Conservation (phyloP, 2,329 filamentous ascomycete genomes). For the Scedosporium minutisporum region DNA sequence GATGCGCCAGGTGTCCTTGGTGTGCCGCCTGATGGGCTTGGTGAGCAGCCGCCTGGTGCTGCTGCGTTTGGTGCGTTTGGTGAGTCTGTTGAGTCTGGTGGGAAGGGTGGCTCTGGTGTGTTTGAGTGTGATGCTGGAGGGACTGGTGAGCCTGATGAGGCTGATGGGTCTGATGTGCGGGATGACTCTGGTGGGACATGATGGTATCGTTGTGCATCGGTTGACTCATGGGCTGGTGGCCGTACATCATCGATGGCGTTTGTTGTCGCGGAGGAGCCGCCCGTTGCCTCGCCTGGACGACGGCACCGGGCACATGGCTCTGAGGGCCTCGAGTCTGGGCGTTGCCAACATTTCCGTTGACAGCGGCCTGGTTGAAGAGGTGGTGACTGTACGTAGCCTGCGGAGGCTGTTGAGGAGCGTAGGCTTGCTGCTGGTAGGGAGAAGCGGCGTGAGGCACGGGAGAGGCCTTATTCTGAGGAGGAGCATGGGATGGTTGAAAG, state of each 20-base stretch:
- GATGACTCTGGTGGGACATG: slow-evolving; percentile 31
- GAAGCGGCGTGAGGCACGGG: slow-evolving; percentile 44
- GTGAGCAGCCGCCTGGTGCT: slow-evolving; percentile 8
- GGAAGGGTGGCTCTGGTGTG: slow-evolving; percentile 12
- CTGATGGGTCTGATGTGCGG: slow-evolving; percentile 18
- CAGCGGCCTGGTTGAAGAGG: slow-evolving; percentile 38
- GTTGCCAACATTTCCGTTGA: slow-evolving; percentile 38
- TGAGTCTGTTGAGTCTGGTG: slow-evolving; percentile 15
- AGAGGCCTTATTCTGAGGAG: slow-evolving; percentile 44
- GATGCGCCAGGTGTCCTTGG: background rate
- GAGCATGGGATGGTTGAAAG: slow-evolving; percentile 37
- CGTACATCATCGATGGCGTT: slow-evolving; percentile 31
- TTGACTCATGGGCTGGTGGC: slow-evolving; percentile 25
- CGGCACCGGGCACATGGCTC: slow-evolving; percentile 37
- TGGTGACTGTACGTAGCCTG: slow-evolving; percentile 40
- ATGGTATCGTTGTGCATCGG: slow-evolving; percentile 32
- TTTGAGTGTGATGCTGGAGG: slow-evolving; percentile 6
- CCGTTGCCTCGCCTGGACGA: slow-evolving; percentile 34
- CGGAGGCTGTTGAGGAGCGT: slow-evolving; percentile 41
- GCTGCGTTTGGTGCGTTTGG: slow-evolving; percentile 14
- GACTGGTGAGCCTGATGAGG: slow-evolving; percentile 11
- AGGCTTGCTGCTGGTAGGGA: slow-evolving; percentile 44
- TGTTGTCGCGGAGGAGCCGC: slow-evolving; percentile 34
- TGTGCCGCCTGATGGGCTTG: slow-evolving; percentile 7
- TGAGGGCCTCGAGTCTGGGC: slow-evolving; percentile 34